Base-by-base conservation (phyloP, 371 early-diverging fungal species). In the Sporodiniella umbellata region DNA sequence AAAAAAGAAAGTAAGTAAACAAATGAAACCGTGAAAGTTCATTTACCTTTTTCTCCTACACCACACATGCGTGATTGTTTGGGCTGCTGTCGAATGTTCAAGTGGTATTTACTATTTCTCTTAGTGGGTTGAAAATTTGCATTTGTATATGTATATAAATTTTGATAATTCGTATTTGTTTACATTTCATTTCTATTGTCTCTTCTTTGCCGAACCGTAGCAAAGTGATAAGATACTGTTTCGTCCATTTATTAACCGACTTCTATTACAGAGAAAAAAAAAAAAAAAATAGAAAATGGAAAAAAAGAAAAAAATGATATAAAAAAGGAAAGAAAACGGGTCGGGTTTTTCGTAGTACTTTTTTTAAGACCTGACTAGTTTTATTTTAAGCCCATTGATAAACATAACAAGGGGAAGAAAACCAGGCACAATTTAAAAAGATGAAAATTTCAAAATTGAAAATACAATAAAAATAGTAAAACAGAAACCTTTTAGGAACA, bases 41-140 rank as follows among this genome's bases (percentile, higher is more conserved):
- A 28, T 28, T 28, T 80, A 86, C 90, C 87, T 75, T 94, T 94
- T 60, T 93, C 94, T 50, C 94, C 93, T 40, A 92, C 81, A 19
- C 95, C 94, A 60, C 95, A 93, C 82, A 93, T 93, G 33, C 95
- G 85, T 14, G 93, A 90, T 62, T 93, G 92, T 70, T 92, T 89
- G 5, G 95, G 95, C 66, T 96, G 94, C 61, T 96, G 96, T 7
- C 94, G 71, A 14, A 95, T 70, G 40, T 76, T 75, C 21, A 94
- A 75, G 28, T 82, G 73, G 53, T 85, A 90, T 30, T 77, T 71
- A n/a, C 86, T 85, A 60, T 12, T 18, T 37, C 39, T 25, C 22
- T 8, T 22, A 28, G 30, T 4, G 10, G 10, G 30, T 28, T 28
- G 4, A 28, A 28, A 28, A 10, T 7, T 7, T 28, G 30, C 10